Conservation (phyloP, 192 early-diverging fungal species). For the Coemansia sp. region DNA sequence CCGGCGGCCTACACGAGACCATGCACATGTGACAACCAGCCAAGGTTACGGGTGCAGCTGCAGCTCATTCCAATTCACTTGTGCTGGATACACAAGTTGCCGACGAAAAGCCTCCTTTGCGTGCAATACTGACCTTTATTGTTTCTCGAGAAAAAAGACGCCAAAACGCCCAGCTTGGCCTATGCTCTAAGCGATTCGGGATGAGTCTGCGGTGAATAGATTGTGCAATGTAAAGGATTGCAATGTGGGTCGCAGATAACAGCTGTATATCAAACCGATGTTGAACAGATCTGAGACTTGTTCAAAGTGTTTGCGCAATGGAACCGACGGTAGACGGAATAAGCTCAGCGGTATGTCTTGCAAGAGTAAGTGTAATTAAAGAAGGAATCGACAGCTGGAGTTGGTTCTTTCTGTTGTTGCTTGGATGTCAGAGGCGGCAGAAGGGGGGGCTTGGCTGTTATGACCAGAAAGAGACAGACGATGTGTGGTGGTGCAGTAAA, state of each 20-base stretch:
- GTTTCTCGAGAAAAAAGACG: too few relatives aligned
- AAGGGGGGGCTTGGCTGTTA: background rate
- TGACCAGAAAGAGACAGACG: background rate
- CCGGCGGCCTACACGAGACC: conserved; percentile 7
- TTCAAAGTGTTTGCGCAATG: too few relatives aligned
- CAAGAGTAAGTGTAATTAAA: background rate
- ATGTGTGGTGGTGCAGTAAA: background rate
- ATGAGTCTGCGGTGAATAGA: too few relatives aligned
- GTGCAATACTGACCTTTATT: too few relatives aligned
- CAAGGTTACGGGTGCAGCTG: background rate
- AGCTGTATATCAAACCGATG: too few relatives aligned
- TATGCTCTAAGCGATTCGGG: too few relatives aligned
- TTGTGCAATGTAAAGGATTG: too few relatives aligned
- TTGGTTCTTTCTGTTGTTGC: background rate
- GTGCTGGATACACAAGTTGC: background rate
- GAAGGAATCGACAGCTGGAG: background rate
- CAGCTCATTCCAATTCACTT: background rate
- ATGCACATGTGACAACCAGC: conserved; percentile 4
- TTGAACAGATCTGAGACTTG: too few relatives aligned
- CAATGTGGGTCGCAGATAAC: too few relatives aligned
- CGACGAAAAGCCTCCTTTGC: too few relatives aligned
- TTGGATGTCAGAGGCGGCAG: background rate
- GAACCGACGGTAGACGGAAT: too few relatives aligned
- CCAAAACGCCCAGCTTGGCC: too few relatives aligned
- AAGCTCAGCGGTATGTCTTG: background rate